A percentile compares a stretch with the other conserved stretches of the same genome.
These are phyloP conservation scores for Mycena olivaceomarginata DNA, from an alignment of 768 basidiomycete genomes.

Conservation along the genomic window DNA sequence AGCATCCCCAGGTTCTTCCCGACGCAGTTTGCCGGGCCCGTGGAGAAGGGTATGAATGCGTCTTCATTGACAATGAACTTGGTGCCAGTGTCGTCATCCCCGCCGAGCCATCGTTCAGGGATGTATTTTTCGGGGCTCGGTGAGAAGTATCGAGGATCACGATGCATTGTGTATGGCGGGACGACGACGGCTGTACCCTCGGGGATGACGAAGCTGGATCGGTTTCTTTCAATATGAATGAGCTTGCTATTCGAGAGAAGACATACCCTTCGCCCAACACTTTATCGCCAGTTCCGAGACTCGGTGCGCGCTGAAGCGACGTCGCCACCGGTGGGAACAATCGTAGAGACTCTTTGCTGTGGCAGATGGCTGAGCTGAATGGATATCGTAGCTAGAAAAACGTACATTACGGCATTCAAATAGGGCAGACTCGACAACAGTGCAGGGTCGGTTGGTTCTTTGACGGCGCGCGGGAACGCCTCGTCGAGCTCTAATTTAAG, in stretches of 20 bases:
- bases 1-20: slow-evolving; percentile 64
- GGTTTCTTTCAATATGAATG: background rate
- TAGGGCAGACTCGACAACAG: background rate
- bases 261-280: no score
- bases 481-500: background rate
- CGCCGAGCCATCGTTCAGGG: slow-evolving; percentile 64
- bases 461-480: background rate
- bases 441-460: background rate
- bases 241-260: no score
- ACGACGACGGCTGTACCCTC: slow-evolving; percentile 63
- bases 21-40: slow-evolving; percentile 65
- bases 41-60: slow-evolving; percentile 68
- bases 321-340: no score
- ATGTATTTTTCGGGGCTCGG: slow-evolving; percentile 52
- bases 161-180: slow-evolving; percentile 46
- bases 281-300: no score
- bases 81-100: slow-evolving; percentile 36
- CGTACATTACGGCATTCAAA: background rate
- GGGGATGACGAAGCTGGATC: slow-evolving; percentile 50
- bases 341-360: no score
- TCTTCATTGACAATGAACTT: slow-evolving; percentile 54
- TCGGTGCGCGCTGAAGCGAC: no score
- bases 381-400: no score
- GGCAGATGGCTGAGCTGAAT: no score
- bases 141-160: slow-evolving; percentile 66